These are phyloP conservation scores for Moesziomyces sp. DNA, from an alignment of 1,284 basidiomycete species.

Conservation along the genomic window DNA sequence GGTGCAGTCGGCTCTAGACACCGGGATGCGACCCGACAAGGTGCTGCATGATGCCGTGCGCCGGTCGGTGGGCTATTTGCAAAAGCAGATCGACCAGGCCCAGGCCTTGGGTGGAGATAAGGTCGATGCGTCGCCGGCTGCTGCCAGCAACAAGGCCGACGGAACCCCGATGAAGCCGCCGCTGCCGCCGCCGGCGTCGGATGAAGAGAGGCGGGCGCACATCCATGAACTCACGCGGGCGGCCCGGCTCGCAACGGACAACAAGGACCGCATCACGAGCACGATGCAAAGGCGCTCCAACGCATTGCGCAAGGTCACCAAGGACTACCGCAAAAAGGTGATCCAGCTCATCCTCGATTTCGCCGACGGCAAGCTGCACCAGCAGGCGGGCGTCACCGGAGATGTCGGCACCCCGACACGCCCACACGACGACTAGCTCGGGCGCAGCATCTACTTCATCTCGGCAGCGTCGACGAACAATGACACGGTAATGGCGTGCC, in stretches of 20 bases:
- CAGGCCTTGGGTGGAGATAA: background rate
- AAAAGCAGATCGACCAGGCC: conserved; percentile 11
- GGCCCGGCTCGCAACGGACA: conserved; percentile 1
- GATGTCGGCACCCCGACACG: too few species aligned
- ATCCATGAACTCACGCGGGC: conserved; percentile 19
- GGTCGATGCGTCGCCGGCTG: background rate
- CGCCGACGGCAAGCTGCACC: conserved; percentile 29
- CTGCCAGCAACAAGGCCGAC: background rate
- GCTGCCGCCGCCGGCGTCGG: too few species aligned
- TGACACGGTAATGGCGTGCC: background rate
- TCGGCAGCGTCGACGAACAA: too few species aligned
- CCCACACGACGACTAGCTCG: too few species aligned
- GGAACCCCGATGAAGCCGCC: background rate
- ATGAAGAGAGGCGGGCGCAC: conserved; percentile 5
- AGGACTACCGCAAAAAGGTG: conserved; percentile 27
- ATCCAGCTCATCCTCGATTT: conserved; percentile 30
- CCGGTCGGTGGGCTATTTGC: conserved; percentile 16
- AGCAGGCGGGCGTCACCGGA: conserved; percentile 1
- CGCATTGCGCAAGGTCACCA: conserved; percentile 7
- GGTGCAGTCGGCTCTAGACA: conserved; percentile 25
- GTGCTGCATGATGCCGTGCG: conserved; percentile 25
- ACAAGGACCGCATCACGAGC: conserved; percentile 8
- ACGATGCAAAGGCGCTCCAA: background rate
- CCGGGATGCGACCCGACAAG: conserved; percentile 25
- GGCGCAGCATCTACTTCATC: too few species aligned